A percentile compares a stretch with the other conserved stretches of the same genome.
Evolutionary conservation across 75 land plant genomes (phyloP).

Genomic region (Isoetes taiwanensis): DNA sequence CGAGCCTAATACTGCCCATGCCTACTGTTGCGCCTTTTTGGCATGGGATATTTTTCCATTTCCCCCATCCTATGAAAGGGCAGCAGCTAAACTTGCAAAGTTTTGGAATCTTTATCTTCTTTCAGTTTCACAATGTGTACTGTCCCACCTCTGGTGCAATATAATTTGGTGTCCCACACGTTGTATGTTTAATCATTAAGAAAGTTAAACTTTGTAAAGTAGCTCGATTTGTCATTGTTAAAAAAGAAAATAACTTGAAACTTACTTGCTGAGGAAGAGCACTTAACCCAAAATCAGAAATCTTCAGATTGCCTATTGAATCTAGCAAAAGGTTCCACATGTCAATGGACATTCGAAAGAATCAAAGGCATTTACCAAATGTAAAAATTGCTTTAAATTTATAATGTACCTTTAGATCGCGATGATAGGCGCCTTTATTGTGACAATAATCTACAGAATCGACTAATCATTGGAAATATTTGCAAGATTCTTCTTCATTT

Average conservation of each 20-base stretch:
- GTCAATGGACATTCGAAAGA: too few relatives aligned
- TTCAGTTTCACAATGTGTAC: too few relatives aligned
- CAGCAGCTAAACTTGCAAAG: too few relatives aligned
- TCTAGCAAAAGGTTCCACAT: slow-evolving; percentile 56
- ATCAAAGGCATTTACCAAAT: too few relatives aligned
- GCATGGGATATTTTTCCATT: too few relatives aligned
- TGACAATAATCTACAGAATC: slow-evolving; percentile 85
- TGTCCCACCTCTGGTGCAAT: slow-evolving; percentile 50
- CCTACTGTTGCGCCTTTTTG: too few relatives aligned
- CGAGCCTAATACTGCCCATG: too few relatives aligned
- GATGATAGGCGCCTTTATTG: slow-evolving; percentile 71
- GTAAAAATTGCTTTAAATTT: not conserved
- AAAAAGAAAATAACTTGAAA: too few relatives aligned
- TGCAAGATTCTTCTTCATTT: slow-evolving; percentile 55
- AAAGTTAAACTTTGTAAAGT: too few relatives aligned
- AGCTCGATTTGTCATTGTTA: too few relatives aligned
- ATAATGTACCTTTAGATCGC: slow-evolving; percentile 60
- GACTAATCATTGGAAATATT: slow-evolving; percentile 72
- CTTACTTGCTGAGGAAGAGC: slow-evolving; percentile 54
- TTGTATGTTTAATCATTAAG: slow-evolving; percentile 13
- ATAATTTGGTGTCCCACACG: slow-evolving; percentile 38
- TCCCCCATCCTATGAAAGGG: too few relatives aligned
- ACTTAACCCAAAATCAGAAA: slow-evolving; percentile 82
- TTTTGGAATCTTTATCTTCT: too few relatives aligned
- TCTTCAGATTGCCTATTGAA: slow-evolving; percentile 45